A percentile compares a stretch with the other conserved stretches of the same genome.
phyloP scores from a whole-genome alignment of 1,284 basidiomycete genomes.

The Microbotryum violaceum region DNA sequence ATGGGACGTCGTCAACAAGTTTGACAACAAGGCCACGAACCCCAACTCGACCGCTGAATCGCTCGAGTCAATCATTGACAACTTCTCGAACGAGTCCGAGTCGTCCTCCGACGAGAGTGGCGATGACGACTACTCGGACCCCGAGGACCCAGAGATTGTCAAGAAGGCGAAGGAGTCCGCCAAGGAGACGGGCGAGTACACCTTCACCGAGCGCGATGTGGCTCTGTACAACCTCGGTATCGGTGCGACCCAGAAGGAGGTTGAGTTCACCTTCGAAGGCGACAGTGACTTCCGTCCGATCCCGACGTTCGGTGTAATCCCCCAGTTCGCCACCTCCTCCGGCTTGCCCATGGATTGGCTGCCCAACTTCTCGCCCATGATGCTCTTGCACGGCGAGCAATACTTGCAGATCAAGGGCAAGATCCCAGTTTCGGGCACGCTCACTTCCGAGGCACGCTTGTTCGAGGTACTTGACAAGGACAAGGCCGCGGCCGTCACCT shows the following conservation, averaged over 20 bases:
- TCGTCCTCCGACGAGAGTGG: slow-evolving; percentile 35
- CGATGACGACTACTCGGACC: slow-evolving; percentile 54
- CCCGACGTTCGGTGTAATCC: slow-evolving; percentile 92
- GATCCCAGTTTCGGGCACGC: slow-evolving; percentile 77
- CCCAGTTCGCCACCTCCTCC: slow-evolving; percentile 71
- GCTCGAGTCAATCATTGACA: slow-evolving; percentile 50
- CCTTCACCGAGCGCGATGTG: slow-evolving; percentile 80
- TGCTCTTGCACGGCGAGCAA: slow-evolving; percentile 96
- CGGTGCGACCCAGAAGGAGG: slow-evolving; percentile 87
- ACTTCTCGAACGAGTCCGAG: slow-evolving; percentile 28
- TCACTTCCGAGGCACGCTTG: slow-evolving; percentile 63
- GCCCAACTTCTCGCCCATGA: slow-evolving; percentile 88
- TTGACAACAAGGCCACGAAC: slow-evolving; percentile 64
- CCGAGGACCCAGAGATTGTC: slow-evolving; percentile 78
- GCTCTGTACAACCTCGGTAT: slow-evolving; percentile 94
- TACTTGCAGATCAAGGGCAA: slow-evolving; percentile 74
- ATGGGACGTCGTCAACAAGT: slow-evolving; percentile 74
- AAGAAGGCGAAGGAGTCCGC: slow-evolving; percentile 67
- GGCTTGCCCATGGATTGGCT: slow-evolving; percentile 63
- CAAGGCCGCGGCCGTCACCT: slow-evolving; percentile 82
- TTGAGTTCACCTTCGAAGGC: slow-evolving; percentile 86
- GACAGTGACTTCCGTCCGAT: slow-evolving; percentile 77
- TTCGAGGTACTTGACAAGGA: slow-evolving; percentile 77
- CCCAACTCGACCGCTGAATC: slow-evolving; percentile 65
- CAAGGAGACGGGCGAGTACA: slow-evolving; percentile 55